These are phyloP conservation scores for Arabidopsis suecica DNA, from an alignment of 345 rosid species.

Conservation along the genomic window DNA sequence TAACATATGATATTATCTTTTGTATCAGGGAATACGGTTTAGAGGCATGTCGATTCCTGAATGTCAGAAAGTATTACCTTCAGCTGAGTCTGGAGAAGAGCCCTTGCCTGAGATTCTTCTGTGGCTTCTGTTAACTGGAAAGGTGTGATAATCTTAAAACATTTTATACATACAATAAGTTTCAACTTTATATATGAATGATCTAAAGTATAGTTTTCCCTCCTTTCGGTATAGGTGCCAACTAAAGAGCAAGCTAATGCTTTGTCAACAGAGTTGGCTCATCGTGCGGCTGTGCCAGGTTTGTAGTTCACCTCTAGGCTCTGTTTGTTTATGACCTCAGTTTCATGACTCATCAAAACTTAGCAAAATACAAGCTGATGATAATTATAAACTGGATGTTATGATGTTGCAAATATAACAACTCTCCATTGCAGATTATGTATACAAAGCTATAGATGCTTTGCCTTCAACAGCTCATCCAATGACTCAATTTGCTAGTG, in stretches of 20 bases:
- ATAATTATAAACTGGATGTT: not conserved
- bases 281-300: constrained; percentile 92
- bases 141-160: constrained; percentile 51
- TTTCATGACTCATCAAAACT: not conserved
- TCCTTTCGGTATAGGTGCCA: constrained; percentile 53
- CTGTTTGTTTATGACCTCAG: not conserved
- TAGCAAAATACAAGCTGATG: not conserved
- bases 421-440: constrained; percentile 60
- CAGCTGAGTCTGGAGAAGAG: constrained; percentile 85
- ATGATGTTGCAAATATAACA: not conserved
- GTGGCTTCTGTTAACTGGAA: constrained; percentile 98
- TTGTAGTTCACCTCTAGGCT: constrained; percentile 22
- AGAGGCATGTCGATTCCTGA: constrained; percentile 92
- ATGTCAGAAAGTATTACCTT: constrained; percentile 87
- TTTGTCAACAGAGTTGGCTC: constrained; percentile 73
- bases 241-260: constrained; percentile 86
- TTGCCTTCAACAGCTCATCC: constrained; percentile 90
- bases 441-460: constrained; percentile 83
- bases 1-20: not conserved
- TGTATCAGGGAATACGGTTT: constrained; percentile 85
- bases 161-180: not conserved
- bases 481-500: constrained; percentile 93
- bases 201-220: not conserved
- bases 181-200: not conserved
- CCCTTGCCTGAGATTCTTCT: constrained; percentile 96